phyloP scores from a whole-genome alignment of 306 rosid genomes.

The Vigna trinervia region DNA sequence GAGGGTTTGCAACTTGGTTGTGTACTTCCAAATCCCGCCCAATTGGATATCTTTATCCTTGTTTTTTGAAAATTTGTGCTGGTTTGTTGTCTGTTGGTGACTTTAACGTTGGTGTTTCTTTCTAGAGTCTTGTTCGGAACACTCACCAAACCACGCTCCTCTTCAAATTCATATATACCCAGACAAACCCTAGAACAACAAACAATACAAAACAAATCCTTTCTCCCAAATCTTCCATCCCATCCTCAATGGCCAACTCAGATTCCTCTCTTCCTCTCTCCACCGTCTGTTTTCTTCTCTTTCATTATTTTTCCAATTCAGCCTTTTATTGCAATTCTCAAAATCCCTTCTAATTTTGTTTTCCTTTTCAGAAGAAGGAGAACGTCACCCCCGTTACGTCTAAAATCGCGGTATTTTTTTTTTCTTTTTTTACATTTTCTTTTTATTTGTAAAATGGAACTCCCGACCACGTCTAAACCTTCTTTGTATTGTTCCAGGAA shows the following conservation, averaged over 20 bases:
- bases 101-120: constrained; percentile 21
- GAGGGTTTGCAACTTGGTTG: neutral
- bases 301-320: neutral
- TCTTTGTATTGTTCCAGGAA: constrained; percentile 61
- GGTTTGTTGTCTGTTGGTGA: constrained; percentile 17
- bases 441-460: constrained; percentile 1
- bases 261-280: constrained; percentile 54
- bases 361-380: constrained; percentile 68
- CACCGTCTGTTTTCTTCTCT: constrained; percentile 27
- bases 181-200: constrained; percentile 44
- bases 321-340: neutral
- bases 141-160: constrained; percentile 32
- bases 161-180: neutral
- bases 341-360: neutral
- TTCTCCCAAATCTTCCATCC: neutral
- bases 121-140: neutral
- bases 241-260: constrained; percentile 49
- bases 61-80: constrained; percentile 24
- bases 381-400: constrained; percentile 68
- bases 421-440: neutral
- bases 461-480: neutral
- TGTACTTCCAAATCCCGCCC: constrained; percentile 34
- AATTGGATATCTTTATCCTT: neutral
- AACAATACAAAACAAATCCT: neutral
- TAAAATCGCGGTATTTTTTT: constrained; percentile 64